These are phyloP conservation scores for Logfia minima DNA, from an alignment of 129 eudicot species.

Conservation along the genomic window DNA sequence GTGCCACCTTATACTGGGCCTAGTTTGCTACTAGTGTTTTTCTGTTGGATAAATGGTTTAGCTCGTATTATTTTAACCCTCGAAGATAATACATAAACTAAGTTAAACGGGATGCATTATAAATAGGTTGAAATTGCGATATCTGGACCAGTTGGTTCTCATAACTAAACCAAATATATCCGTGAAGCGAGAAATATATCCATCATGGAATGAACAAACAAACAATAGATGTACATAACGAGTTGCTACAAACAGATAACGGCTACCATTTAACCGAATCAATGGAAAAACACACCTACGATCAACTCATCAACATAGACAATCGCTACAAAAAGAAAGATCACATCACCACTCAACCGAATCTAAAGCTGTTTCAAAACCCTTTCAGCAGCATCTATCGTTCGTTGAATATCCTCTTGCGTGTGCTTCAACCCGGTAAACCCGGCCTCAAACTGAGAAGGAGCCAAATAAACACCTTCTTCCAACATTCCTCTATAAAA, in stretches of 20 bases:
- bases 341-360: constrained; percentile 27
- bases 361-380: constrained; percentile 60
- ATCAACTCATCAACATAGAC: constrained; percentile 9
- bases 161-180: too few species aligned
- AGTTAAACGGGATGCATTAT: too few species aligned
- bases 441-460: constrained; percentile 98
- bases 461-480: constrained; percentile 96
- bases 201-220: neutral
- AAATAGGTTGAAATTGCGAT: too few species aligned
- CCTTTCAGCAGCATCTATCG: constrained; percentile 88
- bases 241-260: neutral
- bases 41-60: too few species aligned
- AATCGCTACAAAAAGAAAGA: neutral
- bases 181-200: too few species aligned
- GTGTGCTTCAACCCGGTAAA: constrained; percentile 88
- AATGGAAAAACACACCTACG: constrained; percentile 17
- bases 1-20: too few species aligned
- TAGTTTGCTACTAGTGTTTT: too few species aligned
- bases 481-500: constrained; percentile 89
- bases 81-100: too few species aligned
- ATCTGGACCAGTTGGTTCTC: too few species aligned
- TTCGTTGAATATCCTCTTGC: constrained; percentile 65
- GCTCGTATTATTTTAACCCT: too few species aligned
- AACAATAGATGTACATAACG: neutral
- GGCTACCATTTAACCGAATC: neutral